Evolutionary conservation across 805 yeast species (phyloP).

Genomic region (Pichia nakasei): DNA sequence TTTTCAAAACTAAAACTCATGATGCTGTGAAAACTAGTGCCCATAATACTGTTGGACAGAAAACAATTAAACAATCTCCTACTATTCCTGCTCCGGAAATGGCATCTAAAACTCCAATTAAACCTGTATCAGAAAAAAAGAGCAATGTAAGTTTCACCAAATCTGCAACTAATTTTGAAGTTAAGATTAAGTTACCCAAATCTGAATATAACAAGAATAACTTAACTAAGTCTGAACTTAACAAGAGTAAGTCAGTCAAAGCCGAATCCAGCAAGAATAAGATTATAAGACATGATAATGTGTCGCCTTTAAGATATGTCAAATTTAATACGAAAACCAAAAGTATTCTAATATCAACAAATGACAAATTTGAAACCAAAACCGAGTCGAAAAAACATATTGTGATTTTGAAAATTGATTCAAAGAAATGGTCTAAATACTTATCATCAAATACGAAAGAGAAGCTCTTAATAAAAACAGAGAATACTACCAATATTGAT

Average conservation of each 20-base stretch:
- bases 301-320: conserved; percentile 29
- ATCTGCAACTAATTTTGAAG: conserved; percentile 2
- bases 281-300: conserved; percentile 13
- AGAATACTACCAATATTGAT: background rate
- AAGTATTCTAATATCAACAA: conserved; percentile 19
- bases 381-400: background rate
- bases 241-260: too few relatives aligned
- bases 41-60: background rate
- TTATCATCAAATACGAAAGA: background rate
- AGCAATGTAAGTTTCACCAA: conserved; percentile 2
- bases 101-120: too few relatives aligned
- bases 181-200: conserved; percentile 6
- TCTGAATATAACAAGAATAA: too few relatives aligned
- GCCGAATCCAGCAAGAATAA: too few relatives aligned
- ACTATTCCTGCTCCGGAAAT: background rate
- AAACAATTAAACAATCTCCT: background rate
- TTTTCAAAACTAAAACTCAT: conserved; percentile 22
- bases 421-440: conserved; percentile 2
- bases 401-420: conserved; percentile 4
- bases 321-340: conserved; percentile 20
- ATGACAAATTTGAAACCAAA: conserved; percentile 16
- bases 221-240: too few relatives aligned
- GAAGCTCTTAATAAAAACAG: background rate
- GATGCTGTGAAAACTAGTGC: too few relatives aligned
- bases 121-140: background rate